Conservation (phyloP, 805 yeast genomes). For the Metschnikowia orientalis region DNA sequence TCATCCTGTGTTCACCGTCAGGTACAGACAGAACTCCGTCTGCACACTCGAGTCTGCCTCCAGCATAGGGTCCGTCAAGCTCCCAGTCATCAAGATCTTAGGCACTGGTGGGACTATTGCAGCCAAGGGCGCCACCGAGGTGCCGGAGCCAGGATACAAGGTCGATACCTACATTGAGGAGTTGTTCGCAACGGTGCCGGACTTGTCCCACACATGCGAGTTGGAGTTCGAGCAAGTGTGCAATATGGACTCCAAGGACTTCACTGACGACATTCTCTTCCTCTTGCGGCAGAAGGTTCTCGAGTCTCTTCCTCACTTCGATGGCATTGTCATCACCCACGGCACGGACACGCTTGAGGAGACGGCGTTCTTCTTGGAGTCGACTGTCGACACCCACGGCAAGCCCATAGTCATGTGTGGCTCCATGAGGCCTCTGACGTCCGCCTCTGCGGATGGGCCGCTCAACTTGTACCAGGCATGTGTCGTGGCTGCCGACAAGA, state of each 20-base stretch:
- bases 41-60: conserved; percentile 18
- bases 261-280: conserved; percentile 43
- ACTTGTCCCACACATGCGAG: conserved; percentile 48
- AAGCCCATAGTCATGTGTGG: conserved; percentile 68
- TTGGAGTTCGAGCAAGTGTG: conserved; percentile 60
- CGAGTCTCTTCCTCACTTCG: conserved; percentile 41
- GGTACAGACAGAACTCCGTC: conserved; percentile 32
- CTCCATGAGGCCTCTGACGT: conserved; percentile 70
- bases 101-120: conserved; percentile 63
- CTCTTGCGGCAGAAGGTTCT: conserved; percentile 44
- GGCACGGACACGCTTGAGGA: conserved; percentile 72
- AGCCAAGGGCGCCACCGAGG: conserved; percentile 43
- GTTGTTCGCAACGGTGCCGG: conserved; percentile 48
- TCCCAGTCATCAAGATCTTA: conserved; percentile 43
- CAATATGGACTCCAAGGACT: conserved; percentile 58
- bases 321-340: conserved; percentile 63
- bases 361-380: conserved; percentile 59
- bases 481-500: conserved; percentile 51
- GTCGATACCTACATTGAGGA: conserved; percentile 43
- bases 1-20: conserved; percentile 33
- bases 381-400: conserved; percentile 31
- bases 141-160: conserved; percentile 52
- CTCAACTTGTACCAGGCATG: conserved; percentile 70
- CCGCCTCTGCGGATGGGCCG: conserved; percentile 68
- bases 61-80: conserved; percentile 13